Base-by-base conservation (phyloP, 805 yeast genomes). In the Scheffersomyces coipomensis region DNA sequence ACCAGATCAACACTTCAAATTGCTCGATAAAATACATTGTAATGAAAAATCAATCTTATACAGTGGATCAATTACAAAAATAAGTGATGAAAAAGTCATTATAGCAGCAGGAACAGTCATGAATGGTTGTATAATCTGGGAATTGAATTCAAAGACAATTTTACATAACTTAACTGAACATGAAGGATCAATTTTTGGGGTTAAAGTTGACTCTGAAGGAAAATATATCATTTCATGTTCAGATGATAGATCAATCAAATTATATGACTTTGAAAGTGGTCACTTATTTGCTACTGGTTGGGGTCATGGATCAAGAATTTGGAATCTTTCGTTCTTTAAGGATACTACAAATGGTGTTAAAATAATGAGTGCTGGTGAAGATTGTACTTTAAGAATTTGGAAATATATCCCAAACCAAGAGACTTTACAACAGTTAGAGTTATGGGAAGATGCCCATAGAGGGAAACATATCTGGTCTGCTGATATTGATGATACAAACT, bases 231-330 rank as follows among this genome's bases (percentile, higher is more conserved):
- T 83, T 1, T 81, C 91, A 35, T 93, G 99, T 57, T 91, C 98
- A 0, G 98, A 93, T 60, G 99, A 91, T 56, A 73, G 99, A 45
- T 86, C 97, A 0, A 80, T 93, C 39, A 83, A 81, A 41, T 56
- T 91, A 5, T 89, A 89, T 83, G 79, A 79, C 49, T 64, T 83
- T 44, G 52, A 52, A 5, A 54, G 76, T 1, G 91, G 95, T 1
- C 50, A 62, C 9, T 61, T 80, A 24, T 49, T 85, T 29, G 85
- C 91, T 1, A 77, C 81, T 19, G 97, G 96, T 0, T 93, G 97
- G 97, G 99, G 98, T 11, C 99, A 93, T 56, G 83, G 85, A 1
- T 91, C 98, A 0, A 76, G 99, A 55, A 90, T 93, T 29, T 93
- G 99, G 99, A 75, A 77, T 31, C 65, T 91, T 33, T 71, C 71